These are phyloP conservation scores for Fraxinus ornus DNA, from an alignment of 305 asterid genomes.

Conservation along the genomic window DNA sequence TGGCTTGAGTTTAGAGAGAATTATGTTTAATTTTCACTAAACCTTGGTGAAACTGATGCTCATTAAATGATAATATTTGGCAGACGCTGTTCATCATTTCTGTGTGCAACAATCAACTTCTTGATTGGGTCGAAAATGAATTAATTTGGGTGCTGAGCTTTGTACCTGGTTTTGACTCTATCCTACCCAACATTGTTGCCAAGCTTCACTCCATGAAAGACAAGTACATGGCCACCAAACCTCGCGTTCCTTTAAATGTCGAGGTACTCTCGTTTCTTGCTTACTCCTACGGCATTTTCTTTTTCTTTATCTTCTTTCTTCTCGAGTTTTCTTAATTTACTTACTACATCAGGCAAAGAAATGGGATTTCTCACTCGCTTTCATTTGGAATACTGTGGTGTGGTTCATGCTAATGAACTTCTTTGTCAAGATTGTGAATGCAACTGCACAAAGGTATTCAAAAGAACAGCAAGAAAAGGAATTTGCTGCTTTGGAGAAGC, in stretches of 20 bases:
- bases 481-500: conserved; percentile 49
- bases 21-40: background rate
- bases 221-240: conserved; percentile 68
- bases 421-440: conserved; percentile 71
- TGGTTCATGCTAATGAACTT: conserved; percentile 90
- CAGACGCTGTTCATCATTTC: conserved; percentile 83
- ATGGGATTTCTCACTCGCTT: conserved; percentile 77
- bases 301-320: background rate
- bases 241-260: conserved; percentile 43
- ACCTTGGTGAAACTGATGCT: background rate
- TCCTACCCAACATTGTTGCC: conserved; percentile 54
- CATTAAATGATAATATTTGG: conserved; percentile 22
- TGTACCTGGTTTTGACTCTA: conserved; percentile 63
- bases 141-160: conserved; percentile 77
- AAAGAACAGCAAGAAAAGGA: conserved; percentile 65
- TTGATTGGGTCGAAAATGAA: conserved; percentile 85
- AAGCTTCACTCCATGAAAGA: conserved; percentile 83
- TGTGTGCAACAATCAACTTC: conserved; percentile 92
- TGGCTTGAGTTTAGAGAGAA: conserved; percentile 12
- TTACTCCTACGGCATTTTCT: background rate
- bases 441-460: conserved; percentile 72
- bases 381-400: conserved; percentile 80
- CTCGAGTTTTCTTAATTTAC: background rate
- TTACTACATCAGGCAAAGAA: conserved; percentile 47
- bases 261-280: conserved; percentile 40